Evolutionary conservation across 768 basidiomycete genomes (phyloP).

Genomic region (Trametes cinnabarina): DNA sequence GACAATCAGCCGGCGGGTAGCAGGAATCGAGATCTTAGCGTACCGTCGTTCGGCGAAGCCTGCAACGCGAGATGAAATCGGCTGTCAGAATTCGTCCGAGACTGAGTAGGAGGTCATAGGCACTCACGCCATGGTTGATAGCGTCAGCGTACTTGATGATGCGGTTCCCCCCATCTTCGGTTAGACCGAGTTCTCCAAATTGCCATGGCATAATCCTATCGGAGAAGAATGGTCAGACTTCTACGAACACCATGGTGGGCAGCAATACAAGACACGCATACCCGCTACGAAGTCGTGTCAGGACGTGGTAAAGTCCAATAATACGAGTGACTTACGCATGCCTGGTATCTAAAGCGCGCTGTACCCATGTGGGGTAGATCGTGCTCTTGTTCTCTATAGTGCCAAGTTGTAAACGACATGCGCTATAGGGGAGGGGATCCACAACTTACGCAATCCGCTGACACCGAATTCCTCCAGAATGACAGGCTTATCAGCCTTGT

Average conservation of each 20-base stretch:
- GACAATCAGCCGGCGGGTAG: slow-evolving; percentile 4
- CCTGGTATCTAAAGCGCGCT: slow-evolving; percentile 45
- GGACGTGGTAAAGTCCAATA: background rate
- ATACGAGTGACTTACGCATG: slow-evolving; percentile 41
- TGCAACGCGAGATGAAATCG: slow-evolving; percentile 4
- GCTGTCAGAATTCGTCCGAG: slow-evolving; percentile 10
- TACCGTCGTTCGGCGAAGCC: slow-evolving; percentile 58
- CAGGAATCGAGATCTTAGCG: slow-evolving; percentile 15
- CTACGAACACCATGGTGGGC: background rate
- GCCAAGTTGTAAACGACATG: background rate
- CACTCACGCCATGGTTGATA: slow-evolving; percentile 43
- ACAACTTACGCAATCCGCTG: slow-evolving; percentile 37
- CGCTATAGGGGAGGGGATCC: background rate
- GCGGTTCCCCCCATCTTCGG: slow-evolving; percentile 50
- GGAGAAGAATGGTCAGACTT: background rate
- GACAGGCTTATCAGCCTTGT: slow-evolving; percentile 35
- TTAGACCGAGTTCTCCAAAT: slow-evolving; percentile 48
- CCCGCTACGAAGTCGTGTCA: slow-evolving; percentile 15
- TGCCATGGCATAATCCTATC: slow-evolving; percentile 59
- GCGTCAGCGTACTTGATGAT: slow-evolving; percentile 56
- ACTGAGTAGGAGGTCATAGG: slow-evolving; percentile 4
- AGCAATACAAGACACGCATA: slow-evolving; percentile 1
- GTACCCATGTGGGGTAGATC: slow-evolving; percentile 52
- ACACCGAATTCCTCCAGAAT: slow-evolving; percentile 35
- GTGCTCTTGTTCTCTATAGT: slow-evolving; percentile 45